A percentile compares a stretch with the other conserved stretches of the same genome.
Evolutionary conservation across 2,329 filamentous ascomycete species (phyloP).

Genomic region (Claviceps citrina): DNA sequence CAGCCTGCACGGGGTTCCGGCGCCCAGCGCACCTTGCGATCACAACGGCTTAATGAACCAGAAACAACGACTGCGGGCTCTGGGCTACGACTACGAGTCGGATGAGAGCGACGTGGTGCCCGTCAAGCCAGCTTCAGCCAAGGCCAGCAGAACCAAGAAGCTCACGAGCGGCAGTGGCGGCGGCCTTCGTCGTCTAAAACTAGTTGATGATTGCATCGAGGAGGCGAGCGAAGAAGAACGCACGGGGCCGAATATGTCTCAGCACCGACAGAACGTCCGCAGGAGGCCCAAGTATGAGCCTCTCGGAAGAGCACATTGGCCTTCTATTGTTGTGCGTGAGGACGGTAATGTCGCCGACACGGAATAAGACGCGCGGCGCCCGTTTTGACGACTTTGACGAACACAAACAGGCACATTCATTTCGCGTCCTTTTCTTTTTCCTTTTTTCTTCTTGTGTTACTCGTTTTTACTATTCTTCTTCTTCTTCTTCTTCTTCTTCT

Average conservation of each 20-base stretch:
- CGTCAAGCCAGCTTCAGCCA: not conserved
- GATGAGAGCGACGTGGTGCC: conserved; percentile 6
- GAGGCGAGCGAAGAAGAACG: conserved; percentile 6
- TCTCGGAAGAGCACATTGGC: not conserved
- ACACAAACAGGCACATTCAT: not conserved
- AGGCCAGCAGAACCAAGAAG: conserved; percentile 3
- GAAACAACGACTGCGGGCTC: conserved; percentile 11
- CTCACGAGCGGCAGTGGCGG: conserved; percentile 4
- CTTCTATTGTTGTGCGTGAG: not conserved
- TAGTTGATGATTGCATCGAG: conserved; percentile 6
- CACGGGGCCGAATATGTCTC: not conserved
- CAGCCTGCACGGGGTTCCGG: not conserved
- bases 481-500: not conserved
- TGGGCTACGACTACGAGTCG: conserved; percentile 14
- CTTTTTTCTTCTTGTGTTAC: too few relatives aligned
- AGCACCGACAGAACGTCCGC: not conserved
- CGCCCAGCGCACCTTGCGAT: conserved; percentile 1
- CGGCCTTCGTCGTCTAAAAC: conserved; percentile 6
- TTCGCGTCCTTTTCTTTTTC: not conserved
- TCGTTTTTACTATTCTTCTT: not conserved
- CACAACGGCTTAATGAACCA: conserved; percentile 6
- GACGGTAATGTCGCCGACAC: not conserved
- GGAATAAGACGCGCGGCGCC: not conserved
- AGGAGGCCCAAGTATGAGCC: not conserved
- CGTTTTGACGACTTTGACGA: not conserved